phyloP scores from a whole-genome alignment of 2,329 filamentous ascomycete genomes.

The Blastomyces percursus region DNA sequence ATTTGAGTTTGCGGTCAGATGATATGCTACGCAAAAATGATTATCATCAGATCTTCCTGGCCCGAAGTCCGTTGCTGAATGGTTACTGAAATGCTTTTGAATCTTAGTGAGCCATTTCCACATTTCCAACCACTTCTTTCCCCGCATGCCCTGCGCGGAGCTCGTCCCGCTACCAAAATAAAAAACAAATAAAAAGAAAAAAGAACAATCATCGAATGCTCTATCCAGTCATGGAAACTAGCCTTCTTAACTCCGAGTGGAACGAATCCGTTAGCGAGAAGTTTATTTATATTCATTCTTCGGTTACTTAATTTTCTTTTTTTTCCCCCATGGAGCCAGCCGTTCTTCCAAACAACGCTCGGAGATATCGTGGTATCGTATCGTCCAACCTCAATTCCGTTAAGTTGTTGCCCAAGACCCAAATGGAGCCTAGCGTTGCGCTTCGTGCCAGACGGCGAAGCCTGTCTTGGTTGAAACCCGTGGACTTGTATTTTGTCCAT shows the following conservation, averaged over 20 bases:
- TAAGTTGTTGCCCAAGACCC: background rate
- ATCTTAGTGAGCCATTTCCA: background rate
- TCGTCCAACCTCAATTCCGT: too few relatives aligned
- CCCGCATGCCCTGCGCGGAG: background rate
- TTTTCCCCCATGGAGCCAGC: too few relatives aligned
- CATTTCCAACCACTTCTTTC: background rate
- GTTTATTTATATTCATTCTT: background rate
- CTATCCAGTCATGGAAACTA: background rate
- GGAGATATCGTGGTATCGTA: background rate
- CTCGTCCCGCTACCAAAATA: background rate
- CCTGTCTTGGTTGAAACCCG: background rate
- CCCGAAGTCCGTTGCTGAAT: background rate
- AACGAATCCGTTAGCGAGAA: background rate
- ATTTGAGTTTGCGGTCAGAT: too few relatives aligned
- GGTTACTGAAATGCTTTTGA: background rate
- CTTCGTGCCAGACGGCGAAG: background rate
- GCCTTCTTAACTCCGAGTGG: background rate
- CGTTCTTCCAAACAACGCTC: background rate
- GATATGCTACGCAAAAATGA: background rate
- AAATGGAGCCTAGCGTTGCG: background rate
- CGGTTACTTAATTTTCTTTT: too few relatives aligned
- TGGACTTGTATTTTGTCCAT: background rate
- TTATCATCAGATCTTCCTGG: background rate
- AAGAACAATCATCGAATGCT: background rate
- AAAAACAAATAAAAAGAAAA: background rate